Base-by-base conservation (phyloP, 2,329 filamentous ascomycete genomes). In the Hymenoscyphus infarciens region DNA sequence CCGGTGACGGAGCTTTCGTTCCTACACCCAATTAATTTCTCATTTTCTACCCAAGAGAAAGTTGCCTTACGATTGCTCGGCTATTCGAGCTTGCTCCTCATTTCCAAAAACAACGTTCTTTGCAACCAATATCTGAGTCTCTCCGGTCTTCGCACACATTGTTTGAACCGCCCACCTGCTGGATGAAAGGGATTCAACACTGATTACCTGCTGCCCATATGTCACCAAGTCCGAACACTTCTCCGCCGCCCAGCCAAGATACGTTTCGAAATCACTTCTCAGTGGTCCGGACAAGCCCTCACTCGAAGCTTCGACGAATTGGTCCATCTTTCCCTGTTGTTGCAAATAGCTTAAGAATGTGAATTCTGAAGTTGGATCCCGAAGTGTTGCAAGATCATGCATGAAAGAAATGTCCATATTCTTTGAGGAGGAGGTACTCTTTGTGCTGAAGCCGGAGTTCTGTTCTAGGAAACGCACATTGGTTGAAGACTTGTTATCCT, bases 341-440 rank as follows among this genome's bases (percentile, higher is more conserved):
- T 87, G 83, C n/a, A 89, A 79, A 72, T 89, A 89, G 71, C 89
- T 89, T 68, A 89, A 76, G 74, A 89, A 89, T 4, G 87, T 89
- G 74, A 89, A 89, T 68, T 86, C 79, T 71, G 83, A 87, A 65
- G 82, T 80, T 7, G 87, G 87, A 69, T 89, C 83, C 57, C 87
- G 79, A 64, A 88, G 75, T 1, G 86, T 88, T 7, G 86, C 87
- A 71, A 89, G 79, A 69, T 89, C 87, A 74, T 89, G 89, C 75
- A 89, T 80, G 76, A 88, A 89, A 10, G 84, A 86, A 66, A 89
- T 89, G 70, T 89, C 86, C 86, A 89, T 89, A 70, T 82, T 85
- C 31, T 86, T 83, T 27, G 85, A 86, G 13, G 45, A 59, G 27
- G 39, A 31, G 10, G 13, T 8, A 38, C 49, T 45, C 10, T 22